Base-by-base conservation (phyloP, 1,139 yeast genomes). In the Pichia sp. region DNA sequence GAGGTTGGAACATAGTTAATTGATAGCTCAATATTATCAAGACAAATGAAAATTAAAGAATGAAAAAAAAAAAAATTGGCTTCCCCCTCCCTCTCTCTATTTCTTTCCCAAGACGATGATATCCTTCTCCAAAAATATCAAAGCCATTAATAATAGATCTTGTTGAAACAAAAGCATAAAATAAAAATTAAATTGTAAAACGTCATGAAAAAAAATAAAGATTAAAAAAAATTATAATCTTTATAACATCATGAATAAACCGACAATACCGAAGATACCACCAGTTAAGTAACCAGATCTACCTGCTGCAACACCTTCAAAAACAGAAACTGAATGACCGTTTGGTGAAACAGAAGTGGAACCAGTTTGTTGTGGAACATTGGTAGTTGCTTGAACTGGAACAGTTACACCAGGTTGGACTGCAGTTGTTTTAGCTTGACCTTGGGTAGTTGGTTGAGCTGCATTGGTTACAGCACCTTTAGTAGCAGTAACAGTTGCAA, bases 371-470 rank as follows among this genome's bases (percentile, higher is more conserved):
- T 32, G 11, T 28, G 52, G 57, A 59, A 43, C 56, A 45, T 48
- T 38, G 45, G 33, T 55, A 10, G 47, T 30, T 12, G 11, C 12
- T 25, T 43, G n/a, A 23, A 45, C 33, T 10, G 53, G 9, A 26
- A 30, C 27, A 30, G 35, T 23, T 23, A 41, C 30, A 22, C 28
- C 28, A 26, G 28, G 49, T 27, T 28, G 46, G 25, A 26, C 35
- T 24, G 39, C 16, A 27, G 47, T 23, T n/a, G 50, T 6, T n/a
- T 41, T 37, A 23, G 39, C 22, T 16, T 16, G 16, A 22, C 36
- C 35, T 38, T 70, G 57, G 49, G 55, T 33, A 22, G 48, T 4
- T 10, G 45, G 34, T 3, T 10, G 31, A 22, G 38, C 16, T 11
- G 37, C 23, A 30, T 42, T 35, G 4, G 37, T 28, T 12, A 12